Conservation (phyloP, 176 grass and related monocot species). For the Lolium perenne region DNA sequence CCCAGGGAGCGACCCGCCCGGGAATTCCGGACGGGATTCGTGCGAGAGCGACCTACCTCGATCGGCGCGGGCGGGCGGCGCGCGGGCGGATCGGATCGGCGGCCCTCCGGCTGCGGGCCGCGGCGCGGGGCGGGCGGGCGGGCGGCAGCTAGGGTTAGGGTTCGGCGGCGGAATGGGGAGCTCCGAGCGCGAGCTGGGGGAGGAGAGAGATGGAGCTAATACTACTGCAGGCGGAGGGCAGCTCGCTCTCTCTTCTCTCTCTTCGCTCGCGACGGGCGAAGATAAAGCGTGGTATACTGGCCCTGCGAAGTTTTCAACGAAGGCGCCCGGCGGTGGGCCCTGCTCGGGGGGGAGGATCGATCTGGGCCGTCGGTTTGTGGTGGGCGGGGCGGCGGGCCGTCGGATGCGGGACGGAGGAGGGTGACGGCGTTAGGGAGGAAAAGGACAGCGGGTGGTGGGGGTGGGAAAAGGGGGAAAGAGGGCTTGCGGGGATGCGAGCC, state of each 20-base stretch:
- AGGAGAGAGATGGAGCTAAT: conserved; percentile 11
- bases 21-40: conserved; percentile 56
- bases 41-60: conserved; percentile 61
- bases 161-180: conserved; percentile 51
- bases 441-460: conserved; percentile 26
- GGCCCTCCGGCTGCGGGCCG: not conserved
- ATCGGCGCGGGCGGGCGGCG: conserved; percentile 35
- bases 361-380: not conserved
- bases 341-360: not conserved
- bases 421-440: conserved; percentile 28
- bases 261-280: conserved; percentile 45
- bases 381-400: not conserved
- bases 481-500: conserved; percentile 26
- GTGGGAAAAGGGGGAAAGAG: not conserved
- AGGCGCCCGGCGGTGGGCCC: conserved; percentile 34
- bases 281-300: conserved; percentile 58
- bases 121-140: not conserved
- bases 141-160: conserved; percentile 50
- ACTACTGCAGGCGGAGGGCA: not conserved
- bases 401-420: conserved; percentile 11
- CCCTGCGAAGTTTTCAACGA: conserved; percentile 75
- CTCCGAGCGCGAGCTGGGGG: conserved; percentile 42
- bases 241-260: conserved; percentile 3
- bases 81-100: conserved; percentile 47
- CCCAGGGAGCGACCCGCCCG: not conserved